phyloP scores from a whole-genome alignment of 345 rosid species.

The Populus ilicifolia region DNA sequence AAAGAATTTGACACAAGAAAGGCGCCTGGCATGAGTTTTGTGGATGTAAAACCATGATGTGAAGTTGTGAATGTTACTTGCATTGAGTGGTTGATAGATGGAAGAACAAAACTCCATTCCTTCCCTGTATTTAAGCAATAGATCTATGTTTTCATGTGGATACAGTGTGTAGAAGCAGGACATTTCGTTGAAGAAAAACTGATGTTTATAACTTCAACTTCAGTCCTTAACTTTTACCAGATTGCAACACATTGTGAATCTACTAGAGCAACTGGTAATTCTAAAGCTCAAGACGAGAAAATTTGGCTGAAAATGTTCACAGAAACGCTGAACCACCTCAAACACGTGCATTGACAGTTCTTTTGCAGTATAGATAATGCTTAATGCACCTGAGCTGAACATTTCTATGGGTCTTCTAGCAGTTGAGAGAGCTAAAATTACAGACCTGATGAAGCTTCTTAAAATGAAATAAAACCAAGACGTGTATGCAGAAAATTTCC shows the following conservation, averaged over 20 bases:
- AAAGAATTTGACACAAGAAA: constrained; percentile 12
- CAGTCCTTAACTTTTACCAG: too few species aligned
- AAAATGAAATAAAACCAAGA: neutral
- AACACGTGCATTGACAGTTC: neutral
- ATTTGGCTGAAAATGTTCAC: neutral
- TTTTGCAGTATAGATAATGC: neutral
- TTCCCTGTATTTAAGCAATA: too few species aligned
- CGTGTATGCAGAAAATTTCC: neutral
- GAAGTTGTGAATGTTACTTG: too few species aligned
- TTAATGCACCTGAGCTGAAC: neutral
- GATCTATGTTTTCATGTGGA: too few species aligned
- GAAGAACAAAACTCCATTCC: too few species aligned
- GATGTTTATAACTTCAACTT: too few species aligned
- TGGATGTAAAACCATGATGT: constrained; percentile 6
- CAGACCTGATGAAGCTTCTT: neutral
- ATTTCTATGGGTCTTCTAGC: neutral
- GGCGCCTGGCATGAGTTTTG: constrained; percentile 23
- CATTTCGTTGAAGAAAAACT: too few species aligned
- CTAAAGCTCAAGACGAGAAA: neutral
- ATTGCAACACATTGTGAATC: neutral
- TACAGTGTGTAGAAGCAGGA: too few species aligned
- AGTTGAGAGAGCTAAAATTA: neutral
- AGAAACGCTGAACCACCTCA: too few species aligned
- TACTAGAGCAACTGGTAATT: neutral
- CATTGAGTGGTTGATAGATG: too few species aligned